Evolutionary conservation across 257 asterid genomes (phyloP).

Genomic region (Forsythia viridissima): DNA sequence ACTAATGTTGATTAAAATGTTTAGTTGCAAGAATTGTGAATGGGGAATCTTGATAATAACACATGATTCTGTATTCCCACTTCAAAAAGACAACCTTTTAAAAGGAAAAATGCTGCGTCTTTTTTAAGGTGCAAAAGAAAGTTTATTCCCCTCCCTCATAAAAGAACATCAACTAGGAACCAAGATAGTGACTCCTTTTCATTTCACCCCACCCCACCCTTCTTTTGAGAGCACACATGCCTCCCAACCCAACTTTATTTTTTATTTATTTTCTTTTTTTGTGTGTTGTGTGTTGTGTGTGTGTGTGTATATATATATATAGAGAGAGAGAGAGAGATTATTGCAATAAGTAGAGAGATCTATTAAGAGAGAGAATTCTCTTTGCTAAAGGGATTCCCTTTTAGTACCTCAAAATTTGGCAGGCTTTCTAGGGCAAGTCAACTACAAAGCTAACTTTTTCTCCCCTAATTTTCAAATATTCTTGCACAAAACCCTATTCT

Average conservation of each 20-base stretch:
- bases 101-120: conserved; percentile 47
- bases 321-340: background rate
- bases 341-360: conserved; percentile 7
- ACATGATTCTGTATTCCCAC: conserved; percentile 60
- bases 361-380: conserved; percentile 35
- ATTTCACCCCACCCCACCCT: conserved; percentile 44
- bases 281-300: background rate
- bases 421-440: conserved; percentile 83
- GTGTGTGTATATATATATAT: too few species aligned
- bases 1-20: conserved; percentile 26
- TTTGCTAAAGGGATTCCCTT: conserved; percentile 68
- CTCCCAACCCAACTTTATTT: conserved; percentile 23
- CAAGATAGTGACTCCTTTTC: conserved; percentile 70
- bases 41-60: conserved; percentile 42
- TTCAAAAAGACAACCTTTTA: conserved; percentile 76
- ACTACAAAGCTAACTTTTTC: conserved; percentile 61
- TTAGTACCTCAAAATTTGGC: conserved; percentile 53
- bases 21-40: conserved; percentile 23
- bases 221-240: conserved; percentile 68
- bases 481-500: conserved; percentile 19
- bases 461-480: conserved; percentile 31
- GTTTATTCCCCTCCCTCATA: conserved; percentile 68
- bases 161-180: conserved; percentile 77
- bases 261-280: conserved; percentile 14
- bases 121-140: conserved; percentile 46